A percentile compares a stretch with the other conserved stretches of the same genome.
Evolutionary conservation across 1,284 basidiomycete genomes (phyloP).

Genomic region (Microstroma glucosiphilum): DNA sequence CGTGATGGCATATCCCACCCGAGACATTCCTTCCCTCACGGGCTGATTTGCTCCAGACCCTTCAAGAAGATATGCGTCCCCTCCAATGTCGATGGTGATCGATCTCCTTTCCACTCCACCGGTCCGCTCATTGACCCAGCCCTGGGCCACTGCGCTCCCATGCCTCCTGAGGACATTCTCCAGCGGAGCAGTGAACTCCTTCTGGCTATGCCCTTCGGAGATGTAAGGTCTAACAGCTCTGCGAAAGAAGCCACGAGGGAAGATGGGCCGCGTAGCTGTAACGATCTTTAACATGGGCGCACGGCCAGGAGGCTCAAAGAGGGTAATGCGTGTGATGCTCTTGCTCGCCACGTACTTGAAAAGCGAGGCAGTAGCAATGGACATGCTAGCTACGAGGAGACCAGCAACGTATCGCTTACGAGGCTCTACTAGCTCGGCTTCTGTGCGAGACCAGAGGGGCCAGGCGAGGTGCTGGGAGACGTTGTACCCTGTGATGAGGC

Average conservation of each 20-base stretch:
- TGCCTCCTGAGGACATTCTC: background rate
- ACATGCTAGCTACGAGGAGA: background rate
- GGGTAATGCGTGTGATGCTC: conserved; percentile 4
- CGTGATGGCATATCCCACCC: background rate
- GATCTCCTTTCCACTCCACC: conserved; percentile 1
- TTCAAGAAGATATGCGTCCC: background rate
- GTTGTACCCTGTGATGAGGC: background rate
- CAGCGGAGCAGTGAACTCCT: background rate
- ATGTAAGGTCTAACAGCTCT: background rate
- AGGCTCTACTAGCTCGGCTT: background rate
- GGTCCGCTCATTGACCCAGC: conserved; percentile 1
- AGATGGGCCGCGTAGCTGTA: background rate
- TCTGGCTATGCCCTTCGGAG: background rate
- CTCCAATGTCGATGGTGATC: background rate
- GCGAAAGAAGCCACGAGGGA: background rate
- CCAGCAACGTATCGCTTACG: background rate
- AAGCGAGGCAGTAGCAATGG: background rate
- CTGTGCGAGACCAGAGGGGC: conserved; percentile 2
- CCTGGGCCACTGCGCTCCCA: conserved; percentile 1
- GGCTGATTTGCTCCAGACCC: background rate
- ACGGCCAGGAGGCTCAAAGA: background rate
- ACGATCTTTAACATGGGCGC: background rate
- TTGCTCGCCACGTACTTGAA: conserved; percentile 1
- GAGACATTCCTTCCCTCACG: background rate
- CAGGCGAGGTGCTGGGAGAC: background rate